These are phyloP conservation scores for Brassica cretica DNA, from an alignment of 345 rosid species.

Conservation along the genomic window DNA sequence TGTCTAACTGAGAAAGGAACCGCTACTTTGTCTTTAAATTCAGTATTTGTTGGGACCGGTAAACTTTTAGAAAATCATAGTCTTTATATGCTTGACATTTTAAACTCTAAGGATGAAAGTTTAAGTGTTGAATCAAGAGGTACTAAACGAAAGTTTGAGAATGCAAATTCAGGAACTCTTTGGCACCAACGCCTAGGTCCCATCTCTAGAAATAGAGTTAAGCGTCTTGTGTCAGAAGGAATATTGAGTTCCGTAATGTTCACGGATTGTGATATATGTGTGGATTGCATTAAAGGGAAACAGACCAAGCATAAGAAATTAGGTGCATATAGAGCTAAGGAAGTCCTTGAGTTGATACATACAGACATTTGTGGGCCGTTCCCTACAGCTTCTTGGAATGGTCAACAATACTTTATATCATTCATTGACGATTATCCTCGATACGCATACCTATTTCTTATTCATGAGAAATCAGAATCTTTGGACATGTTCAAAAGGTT, in stretches of 20 bases:
- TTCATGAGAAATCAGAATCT: neutral
- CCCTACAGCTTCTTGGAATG: neutral
- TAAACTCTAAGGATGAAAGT: neutral
- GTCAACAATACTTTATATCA: conserved; percentile 5
- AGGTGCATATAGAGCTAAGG: neutral
- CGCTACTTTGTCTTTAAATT: neutral
- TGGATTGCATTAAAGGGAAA: conserved; percentile 11
- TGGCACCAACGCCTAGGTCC: conserved; percentile 4
- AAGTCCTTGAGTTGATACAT: conserved; percentile 12
- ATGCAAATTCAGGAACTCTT: neutral
- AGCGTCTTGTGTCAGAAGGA: neutral
- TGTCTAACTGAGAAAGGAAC: neutral
- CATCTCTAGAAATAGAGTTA: neutral
- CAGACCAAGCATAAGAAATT: neutral
- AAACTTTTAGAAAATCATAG: neutral
- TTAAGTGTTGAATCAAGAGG: neutral
- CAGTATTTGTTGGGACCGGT: neutral
- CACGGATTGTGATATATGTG: neutral
- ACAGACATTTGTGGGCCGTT: neutral
- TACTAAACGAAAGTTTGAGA: neutral
- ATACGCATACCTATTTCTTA: neutral
- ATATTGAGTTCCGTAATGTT: neutral
- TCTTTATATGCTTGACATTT: conserved; percentile 4
- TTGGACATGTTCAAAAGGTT: neutral
- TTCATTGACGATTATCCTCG: neutral